A percentile compares a stretch with the other conserved stretches of the same genome.
Evolutionary conservation across 208 protist genomes (phyloP).

Genomic region (Trypanosoma congolense): DNA sequence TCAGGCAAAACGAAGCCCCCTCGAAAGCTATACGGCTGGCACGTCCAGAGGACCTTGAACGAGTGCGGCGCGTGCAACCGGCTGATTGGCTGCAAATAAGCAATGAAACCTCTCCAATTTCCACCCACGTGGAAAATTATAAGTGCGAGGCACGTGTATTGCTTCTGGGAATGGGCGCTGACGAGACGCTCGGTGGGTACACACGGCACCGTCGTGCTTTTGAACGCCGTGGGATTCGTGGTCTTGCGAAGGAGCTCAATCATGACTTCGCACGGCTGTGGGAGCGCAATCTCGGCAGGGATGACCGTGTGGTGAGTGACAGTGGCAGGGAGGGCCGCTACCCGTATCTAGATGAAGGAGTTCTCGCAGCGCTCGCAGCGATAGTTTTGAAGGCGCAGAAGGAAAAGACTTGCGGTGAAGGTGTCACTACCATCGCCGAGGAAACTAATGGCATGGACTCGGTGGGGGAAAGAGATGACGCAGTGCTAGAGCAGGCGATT

Average conservation of each 20-base stretch:
- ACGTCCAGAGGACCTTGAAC: conserved; percentile 40
- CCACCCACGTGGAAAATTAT: conserved; percentile 39
- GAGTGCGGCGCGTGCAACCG: conserved; percentile 41
- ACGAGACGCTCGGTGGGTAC: conserved; percentile 96
- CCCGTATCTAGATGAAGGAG: conserved; percentile 92
- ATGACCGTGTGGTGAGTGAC: conserved; percentile 92
- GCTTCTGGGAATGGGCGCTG: conserved; percentile 93
- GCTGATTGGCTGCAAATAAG: conserved; percentile 41
- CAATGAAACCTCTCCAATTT: conserved; percentile 17
- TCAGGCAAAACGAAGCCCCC: conserved; percentile 27
- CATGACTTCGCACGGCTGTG: conserved; percentile 90
- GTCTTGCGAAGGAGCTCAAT: conserved; percentile 77
- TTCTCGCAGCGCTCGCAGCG: conserved; percentile 66
- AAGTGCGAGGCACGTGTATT: conserved; percentile 73
- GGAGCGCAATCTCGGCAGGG: conserved; percentile 92
- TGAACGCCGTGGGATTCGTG: conserved; percentile 46
- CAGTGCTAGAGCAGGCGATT: conserved; percentile 39
- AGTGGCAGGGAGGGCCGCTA: conserved; percentile 89
- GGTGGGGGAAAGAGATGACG: conserved; percentile 17
- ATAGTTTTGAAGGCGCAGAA: conserved; percentile 56
- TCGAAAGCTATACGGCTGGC: conserved; percentile 74
- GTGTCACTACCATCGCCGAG: not conserved
- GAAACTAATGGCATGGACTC: conserved; percentile 13
- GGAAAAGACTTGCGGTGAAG: conserved; percentile 10
- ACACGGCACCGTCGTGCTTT: conserved; percentile 88